Evolutionary conservation across 129 eudicot genomes (phyloP).

Genomic region (Dittrichia graveolens): DNA sequence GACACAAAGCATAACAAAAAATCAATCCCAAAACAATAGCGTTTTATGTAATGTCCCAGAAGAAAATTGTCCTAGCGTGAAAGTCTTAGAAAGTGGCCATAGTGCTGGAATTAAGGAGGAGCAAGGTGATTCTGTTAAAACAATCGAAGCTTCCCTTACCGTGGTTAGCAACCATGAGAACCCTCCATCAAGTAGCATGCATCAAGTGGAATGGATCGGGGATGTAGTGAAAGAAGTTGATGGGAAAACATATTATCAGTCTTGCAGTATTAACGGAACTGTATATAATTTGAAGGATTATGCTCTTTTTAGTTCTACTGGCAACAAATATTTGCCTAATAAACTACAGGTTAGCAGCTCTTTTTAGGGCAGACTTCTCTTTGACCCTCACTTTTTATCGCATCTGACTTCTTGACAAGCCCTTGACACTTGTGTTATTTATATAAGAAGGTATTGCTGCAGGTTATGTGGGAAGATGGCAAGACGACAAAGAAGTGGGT

Average conservation of each 20-base stretch:
- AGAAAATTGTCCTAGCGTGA: conserved; percentile 36
- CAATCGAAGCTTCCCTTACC: conserved; percentile 11
- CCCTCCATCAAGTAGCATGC: conserved; percentile 43
- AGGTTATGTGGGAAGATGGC: conserved; percentile 97
- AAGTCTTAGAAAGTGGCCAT: conserved; percentile 18
- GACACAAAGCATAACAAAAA: conserved; percentile 16
- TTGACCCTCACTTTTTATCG: neutral
- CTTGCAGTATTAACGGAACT: conserved; percentile 73
- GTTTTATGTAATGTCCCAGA: conserved; percentile 21
- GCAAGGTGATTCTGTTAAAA: conserved; percentile 40
- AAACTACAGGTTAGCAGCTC: conserved; percentile 71
- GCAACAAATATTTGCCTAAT: conserved; percentile 61
- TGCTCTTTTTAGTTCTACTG: conserved; percentile 56
- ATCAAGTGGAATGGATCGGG: conserved; percentile 78
- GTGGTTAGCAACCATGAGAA: conserved; percentile 36
- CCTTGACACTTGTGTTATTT: conserved; percentile 15
- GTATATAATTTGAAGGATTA: conserved; percentile 66
- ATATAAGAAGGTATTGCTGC: conserved; percentile 33
- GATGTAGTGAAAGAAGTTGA: conserved; percentile 44
- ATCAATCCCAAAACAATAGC: conserved; percentile 32
- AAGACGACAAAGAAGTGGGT: conserved; percentile 68
- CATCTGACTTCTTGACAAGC: neutral
- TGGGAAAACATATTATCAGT: conserved; percentile 58
- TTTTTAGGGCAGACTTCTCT: neutral
- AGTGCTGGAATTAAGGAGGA: conserved; percentile 27